These are phyloP conservation scores for Sporisorium graminicola DNA, from an alignment of 1,284 basidiomycete genomes.

Conservation along the genomic window DNA sequence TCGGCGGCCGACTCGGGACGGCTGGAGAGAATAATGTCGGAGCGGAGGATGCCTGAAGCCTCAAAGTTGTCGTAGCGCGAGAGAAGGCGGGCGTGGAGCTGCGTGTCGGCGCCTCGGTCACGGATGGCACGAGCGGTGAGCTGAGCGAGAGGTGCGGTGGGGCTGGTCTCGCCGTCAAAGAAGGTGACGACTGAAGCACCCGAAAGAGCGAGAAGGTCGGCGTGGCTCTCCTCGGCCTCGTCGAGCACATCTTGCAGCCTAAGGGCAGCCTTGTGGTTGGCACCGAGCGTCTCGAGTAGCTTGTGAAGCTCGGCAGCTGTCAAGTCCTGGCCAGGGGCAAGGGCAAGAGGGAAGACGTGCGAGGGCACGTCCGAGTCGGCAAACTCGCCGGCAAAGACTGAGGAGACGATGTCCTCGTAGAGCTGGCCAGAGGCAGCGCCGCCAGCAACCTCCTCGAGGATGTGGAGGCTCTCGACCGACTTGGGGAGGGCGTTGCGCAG, in stretches of 20 bases:
- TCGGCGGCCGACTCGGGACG: conserved; percentile 51
- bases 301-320: conserved; percentile 51
- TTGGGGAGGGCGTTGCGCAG: conserved; percentile 57
- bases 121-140: conserved; percentile 60
- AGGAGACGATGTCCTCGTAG: conserved; percentile 59
- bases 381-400: conserved; percentile 51
- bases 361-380: conserved; percentile 36
- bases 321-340: conserved; percentile 56
- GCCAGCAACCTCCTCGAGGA: conserved; percentile 64
- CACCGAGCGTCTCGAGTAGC: conserved; percentile 50
- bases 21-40: conserved; percentile 60
- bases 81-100: conserved; percentile 59
- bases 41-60: conserved; percentile 61
- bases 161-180: conserved; percentile 64
- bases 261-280: conserved; percentile 32
- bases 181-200: conserved; percentile 60
- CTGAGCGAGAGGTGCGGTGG: conserved; percentile 54
- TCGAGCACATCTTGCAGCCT: conserved; percentile 49
- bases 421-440: conserved; percentile 53
- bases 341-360: conserved; percentile 52
- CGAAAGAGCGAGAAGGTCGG: conserved; percentile 56
- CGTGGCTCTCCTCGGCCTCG: conserved; percentile 38
- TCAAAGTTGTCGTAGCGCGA: conserved; percentile 68
- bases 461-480: conserved; percentile 59
- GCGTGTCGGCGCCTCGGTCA: conserved; percentile 46